Evolutionary conservation across 2,329 filamentous ascomycete genomes (phyloP).

Genomic region (Mollisia scopiformis): DNA sequence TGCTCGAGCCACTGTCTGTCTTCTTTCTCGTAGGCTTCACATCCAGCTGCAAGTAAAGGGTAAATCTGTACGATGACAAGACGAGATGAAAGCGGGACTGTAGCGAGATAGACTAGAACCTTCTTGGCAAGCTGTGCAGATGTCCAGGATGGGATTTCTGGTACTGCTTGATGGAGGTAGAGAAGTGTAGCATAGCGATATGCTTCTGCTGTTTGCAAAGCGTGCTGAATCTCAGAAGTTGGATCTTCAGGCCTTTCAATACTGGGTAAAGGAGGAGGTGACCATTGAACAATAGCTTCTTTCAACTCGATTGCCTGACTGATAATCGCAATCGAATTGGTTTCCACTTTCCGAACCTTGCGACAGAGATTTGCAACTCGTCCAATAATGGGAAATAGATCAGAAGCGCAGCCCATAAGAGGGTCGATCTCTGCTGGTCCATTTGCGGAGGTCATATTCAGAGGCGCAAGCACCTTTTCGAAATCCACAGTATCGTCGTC

Average conservation of each 20-base stretch:
- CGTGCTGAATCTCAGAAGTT: slow-evolving; percentile 62
- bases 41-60: slow-evolving; percentile 68
- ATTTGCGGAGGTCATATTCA: slow-evolving; percentile 45
- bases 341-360: slow-evolving; percentile 52
- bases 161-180: slow-evolving; percentile 70
- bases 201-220: slow-evolving; percentile 67
- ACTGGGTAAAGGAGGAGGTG: slow-evolving; percentile 49
- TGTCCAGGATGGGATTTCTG: slow-evolving; percentile 64
- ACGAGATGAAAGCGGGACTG: slow-evolving; percentile 63
- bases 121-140: slow-evolving; percentile 62
- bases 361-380: slow-evolving; percentile 68
- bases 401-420: slow-evolving; percentile 69
- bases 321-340: slow-evolving; percentile 63
- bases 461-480: slow-evolving; percentile 46
- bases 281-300: slow-evolving; percentile 62
- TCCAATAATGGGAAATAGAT: slow-evolving; percentile 70
- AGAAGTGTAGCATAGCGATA: slow-evolving; percentile 69
- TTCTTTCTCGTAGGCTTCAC: slow-evolving; percentile 61
- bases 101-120: slow-evolving; percentile 63
- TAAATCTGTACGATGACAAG: slow-evolving; percentile 72
- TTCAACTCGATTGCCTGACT: slow-evolving; percentile 65
- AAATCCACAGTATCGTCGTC: slow-evolving; percentile 57
- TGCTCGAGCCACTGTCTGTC: slow-evolving; percentile 66
- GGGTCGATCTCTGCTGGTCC: slow-evolving; percentile 61
- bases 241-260: slow-evolving; percentile 67